Percentiles rank a stretch among this genome's conserved stretches.
Conservation (phyloP, 768 basidiomycete genomes). For the Tricholoma matsutake region DNA sequence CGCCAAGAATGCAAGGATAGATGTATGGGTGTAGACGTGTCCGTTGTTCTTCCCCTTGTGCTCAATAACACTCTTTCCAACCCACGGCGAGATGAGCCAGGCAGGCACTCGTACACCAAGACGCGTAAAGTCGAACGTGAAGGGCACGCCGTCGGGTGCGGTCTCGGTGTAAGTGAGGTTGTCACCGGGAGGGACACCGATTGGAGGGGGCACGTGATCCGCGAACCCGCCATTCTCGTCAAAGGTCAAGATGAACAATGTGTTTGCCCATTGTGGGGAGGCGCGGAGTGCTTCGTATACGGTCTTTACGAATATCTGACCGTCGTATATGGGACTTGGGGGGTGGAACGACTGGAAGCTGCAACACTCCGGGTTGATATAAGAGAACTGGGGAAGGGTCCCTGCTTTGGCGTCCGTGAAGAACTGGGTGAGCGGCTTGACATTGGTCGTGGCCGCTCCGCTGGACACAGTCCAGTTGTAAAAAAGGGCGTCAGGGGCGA, state of each 20-base stretch:
- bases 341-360: not conserved
- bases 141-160: not conserved
- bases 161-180: not conserved
- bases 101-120: not conserved
- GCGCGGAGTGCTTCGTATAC: not conserved
- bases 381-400: not conserved
- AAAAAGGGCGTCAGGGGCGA: not conserved
- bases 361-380: not conserved
- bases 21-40: not conserved
- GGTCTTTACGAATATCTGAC: not conserved
- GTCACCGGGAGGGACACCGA: not conserved
- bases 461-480: not conserved
- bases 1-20: not conserved
- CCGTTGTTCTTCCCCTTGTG: not conserved
- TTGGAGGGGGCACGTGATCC: not conserved
- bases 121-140: not conserved
- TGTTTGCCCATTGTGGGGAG: not conserved
- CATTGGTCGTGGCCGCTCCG: not conserved
- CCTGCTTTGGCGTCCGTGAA: not conserved
- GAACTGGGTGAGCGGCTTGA: not conserved
- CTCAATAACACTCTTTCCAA: not conserved
- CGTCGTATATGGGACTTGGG: not conserved
- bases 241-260: not conserved
- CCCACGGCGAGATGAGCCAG: not conserved
- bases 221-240: not conserved